phyloP scores from a whole-genome alignment of 2,329 filamentous ascomycete genomes.

The Fusarium sarcochroum region DNA sequence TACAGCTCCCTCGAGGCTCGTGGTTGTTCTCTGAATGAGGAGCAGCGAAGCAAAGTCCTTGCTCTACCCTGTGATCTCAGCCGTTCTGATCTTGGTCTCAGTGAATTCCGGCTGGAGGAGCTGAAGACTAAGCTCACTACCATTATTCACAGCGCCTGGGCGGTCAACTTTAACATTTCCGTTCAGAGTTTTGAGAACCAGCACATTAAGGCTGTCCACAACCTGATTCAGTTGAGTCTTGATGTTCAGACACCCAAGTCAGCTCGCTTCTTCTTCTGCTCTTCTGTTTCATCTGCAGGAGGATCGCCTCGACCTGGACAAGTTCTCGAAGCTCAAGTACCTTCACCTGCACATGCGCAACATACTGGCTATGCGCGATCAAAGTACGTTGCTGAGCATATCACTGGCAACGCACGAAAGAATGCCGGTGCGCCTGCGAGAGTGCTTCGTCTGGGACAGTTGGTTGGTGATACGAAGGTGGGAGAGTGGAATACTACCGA shows the following conservation, averaged over 20 bases:
- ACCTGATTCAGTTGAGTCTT: slow-evolving; percentile 60
- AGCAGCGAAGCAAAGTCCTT: slow-evolving; percentile 46
- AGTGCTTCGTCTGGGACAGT: slow-evolving; percentile 64
- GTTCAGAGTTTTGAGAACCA: slow-evolving; percentile 64
- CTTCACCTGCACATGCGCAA: slow-evolving; percentile 56
- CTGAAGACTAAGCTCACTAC: slow-evolving; percentile 54
- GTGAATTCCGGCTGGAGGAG: slow-evolving; percentile 46
- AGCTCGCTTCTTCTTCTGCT: slow-evolving; percentile 64
- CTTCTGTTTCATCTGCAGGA: slow-evolving; percentile 57
- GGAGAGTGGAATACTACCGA: slow-evolving; percentile 67
- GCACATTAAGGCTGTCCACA: slow-evolving; percentile 61
- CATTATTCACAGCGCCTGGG: slow-evolving; percentile 67
- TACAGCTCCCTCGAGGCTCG: slow-evolving; percentile 29
- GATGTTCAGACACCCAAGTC: slow-evolving; percentile 5
- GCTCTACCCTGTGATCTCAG: slow-evolving; percentile 42
- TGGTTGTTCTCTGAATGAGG: slow-evolving; percentile 9
- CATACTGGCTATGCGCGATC: slow-evolving; percentile 60
- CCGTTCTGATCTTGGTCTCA: slow-evolving; percentile 34
- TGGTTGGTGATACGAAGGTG: slow-evolving; percentile 61
- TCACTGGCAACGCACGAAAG: slow-evolving; percentile 54
- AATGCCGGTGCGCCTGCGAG: slow-evolving; percentile 42
- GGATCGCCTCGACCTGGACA: slow-evolving; percentile 51
- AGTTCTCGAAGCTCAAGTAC: slow-evolving; percentile 54
- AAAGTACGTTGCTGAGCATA: slow-evolving; percentile 58
- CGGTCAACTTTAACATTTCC: slow-evolving; percentile 69